These are phyloP conservation scores for Lathyrus sativus DNA, from an alignment of 306 rosid species.

Conservation along the genomic window DNA sequence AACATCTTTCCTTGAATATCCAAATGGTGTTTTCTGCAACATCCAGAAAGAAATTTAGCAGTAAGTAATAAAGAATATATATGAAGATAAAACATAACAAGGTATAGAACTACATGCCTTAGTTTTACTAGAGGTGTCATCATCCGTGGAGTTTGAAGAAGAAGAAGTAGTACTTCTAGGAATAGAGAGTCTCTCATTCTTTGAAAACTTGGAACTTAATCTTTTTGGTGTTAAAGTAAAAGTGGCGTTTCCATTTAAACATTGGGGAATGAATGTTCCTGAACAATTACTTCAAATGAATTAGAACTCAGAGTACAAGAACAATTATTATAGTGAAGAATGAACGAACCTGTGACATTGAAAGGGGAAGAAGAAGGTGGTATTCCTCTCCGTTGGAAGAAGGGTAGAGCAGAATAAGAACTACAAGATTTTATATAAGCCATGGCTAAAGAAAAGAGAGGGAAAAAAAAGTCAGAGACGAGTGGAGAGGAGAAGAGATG, in stretches of 20 bases:
- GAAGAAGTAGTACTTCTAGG: slow-evolving; percentile 54
- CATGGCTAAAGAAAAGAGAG: not conserved
- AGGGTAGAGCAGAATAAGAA: not conserved
- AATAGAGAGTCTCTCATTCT: slow-evolving; percentile 40
- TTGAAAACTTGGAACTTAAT: slow-evolving; percentile 28
- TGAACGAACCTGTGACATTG: not conserved
- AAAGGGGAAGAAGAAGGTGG: not conserved
- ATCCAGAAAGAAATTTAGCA: not conserved
- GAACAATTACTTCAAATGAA: slow-evolving; percentile 25
- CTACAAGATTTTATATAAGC: not conserved
- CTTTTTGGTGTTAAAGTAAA: slow-evolving; percentile 37
- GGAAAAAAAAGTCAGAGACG: no score
- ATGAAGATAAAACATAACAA: not conserved
- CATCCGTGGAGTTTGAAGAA: slow-evolving; percentile 56
- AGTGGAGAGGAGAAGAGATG: not conserved
- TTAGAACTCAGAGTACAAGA: not conserved
- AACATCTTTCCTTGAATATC: slow-evolving; percentile 94
- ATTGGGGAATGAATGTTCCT: slow-evolving; percentile 46
- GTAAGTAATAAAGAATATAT: not conserved
- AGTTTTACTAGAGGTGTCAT: slow-evolving; percentile 50
- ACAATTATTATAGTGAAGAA: not conserved
- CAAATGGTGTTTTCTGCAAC: slow-evolving; percentile 68
- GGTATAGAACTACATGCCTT: slow-evolving; percentile 50
- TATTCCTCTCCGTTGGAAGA: not conserved
- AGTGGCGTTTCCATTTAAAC: no score